Evolutionary conservation across 768 basidiomycete species (phyloP).

Genomic region (Jaapia argillacea): DNA sequence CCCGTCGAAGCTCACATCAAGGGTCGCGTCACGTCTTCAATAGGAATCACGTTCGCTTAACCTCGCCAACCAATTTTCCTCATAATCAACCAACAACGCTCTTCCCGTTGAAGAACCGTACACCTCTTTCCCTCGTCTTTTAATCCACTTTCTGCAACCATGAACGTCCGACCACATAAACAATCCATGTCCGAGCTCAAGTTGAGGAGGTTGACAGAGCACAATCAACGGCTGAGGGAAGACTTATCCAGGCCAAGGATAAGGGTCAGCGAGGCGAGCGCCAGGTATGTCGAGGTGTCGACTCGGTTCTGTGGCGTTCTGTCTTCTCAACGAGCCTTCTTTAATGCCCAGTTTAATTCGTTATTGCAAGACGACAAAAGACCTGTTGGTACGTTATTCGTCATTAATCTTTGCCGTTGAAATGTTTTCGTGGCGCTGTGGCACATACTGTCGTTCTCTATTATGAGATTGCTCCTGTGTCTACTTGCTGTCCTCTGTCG

Average conservation of each 20-base stretch:
- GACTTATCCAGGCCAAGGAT: constrained; percentile 86
- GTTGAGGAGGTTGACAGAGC: constrained; percentile 85
- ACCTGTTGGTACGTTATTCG: constrained; percentile 61
- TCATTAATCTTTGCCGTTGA: neutral
- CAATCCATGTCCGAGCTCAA: constrained; percentile 98
- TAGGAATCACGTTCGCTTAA: too few species aligned
- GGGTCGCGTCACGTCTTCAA: too few species aligned
- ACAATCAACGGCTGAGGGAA: constrained; percentile 85
- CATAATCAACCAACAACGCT: too few species aligned
- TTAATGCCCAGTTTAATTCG: constrained; percentile 62
- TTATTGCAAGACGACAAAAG: constrained; percentile 90
- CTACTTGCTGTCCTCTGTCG: neutral
- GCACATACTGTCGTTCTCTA: neutral
- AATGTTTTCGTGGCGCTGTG: neutral
- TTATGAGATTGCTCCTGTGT: neutral
- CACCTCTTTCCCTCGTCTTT: too few species aligned
- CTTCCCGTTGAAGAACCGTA: too few species aligned
- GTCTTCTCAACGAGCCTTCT: neutral
- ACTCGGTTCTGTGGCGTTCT: too few species aligned
- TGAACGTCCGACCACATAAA: constrained; percentile 75
- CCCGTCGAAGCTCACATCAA: too few species aligned
- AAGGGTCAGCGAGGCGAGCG: constrained; percentile 84
- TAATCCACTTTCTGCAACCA: constrained; percentile 23
- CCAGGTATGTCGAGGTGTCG: constrained; percentile 67
- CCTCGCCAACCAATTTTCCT: too few species aligned